Evolutionary conservation across 75 land plant genomes (phyloP), one percentile per base, ranked within the genome.

Genomic region (Cryptomeria japonica): DNA sequence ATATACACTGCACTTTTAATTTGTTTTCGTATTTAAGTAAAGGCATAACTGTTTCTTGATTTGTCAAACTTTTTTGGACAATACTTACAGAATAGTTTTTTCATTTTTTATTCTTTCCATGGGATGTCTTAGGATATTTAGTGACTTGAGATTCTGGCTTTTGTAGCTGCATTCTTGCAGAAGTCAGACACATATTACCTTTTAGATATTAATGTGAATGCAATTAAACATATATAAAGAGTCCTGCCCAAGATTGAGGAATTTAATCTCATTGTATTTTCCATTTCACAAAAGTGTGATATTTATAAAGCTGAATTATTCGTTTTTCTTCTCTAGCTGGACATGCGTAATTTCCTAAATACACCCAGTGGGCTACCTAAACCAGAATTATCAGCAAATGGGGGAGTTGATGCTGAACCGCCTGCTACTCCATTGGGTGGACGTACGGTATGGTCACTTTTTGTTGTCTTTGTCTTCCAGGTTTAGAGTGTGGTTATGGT

Each of bases 261-360:
- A 79, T 10, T 8, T 8, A 6, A 41, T 79, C 7, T 8, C 42
- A 79, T 28, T 28, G 49, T n/a, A 82, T 42, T n/a, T n/a, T 13
- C n/a, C 31, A 12, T 46, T 82, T 46, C 31, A 46, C 16, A 8
- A 46, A 82, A 82, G 46, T n/a, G 15, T 42, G 84, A 5, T 46
- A 22, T 82, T 82, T n/a, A 82, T 82, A 82, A 38, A 16, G 37
- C 53, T 44, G 25, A 18, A 79, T 44, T 28, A 82, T 13, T 41
- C 49, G 42, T 82, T 18, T 41, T 55, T 8, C 32, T 56, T 46
- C 22, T 73, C 68, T 41, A 98, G 99, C 89, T 90, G 77, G 99
- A 98, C 83, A 97, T 98, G 99, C 99, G 99, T 87, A 96, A 97
- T 53, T 97, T 97, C 73, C 78, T 96, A 73, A 98, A 98, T 87